Percentiles rank a stretch among this genome's conserved stretches.
These are phyloP conservation scores for Metschnikowia kunwiensis DNA, from an alignment of 805 yeast species.

Conservation along the genomic window DNA sequence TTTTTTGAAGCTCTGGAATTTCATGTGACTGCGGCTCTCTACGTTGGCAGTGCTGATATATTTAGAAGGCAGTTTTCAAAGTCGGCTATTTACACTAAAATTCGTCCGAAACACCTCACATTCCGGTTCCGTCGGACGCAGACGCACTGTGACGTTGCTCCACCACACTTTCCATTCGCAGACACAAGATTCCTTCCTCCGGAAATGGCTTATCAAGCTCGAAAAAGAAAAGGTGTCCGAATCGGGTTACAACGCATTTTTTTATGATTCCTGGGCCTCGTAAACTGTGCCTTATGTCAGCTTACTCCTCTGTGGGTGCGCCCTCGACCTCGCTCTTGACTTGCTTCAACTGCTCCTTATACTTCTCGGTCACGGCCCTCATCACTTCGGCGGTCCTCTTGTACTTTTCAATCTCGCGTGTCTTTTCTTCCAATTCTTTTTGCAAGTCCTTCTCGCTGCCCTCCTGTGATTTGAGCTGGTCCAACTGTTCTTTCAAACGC, in stretches of 20 bases:
- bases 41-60: too few relatives aligned
- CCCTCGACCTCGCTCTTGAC: slow-evolving; percentile 1
- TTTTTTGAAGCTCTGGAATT: too few relatives aligned
- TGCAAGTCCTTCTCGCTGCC: slow-evolving; percentile 2
- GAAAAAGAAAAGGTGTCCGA: too few relatives aligned
- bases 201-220: too few relatives aligned
- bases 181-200: too few relatives aligned
- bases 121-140: neutral
- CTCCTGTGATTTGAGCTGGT: slow-evolving; percentile 5
- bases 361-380: slow-evolving; percentile 4
- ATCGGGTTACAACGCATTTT: too few relatives aligned
- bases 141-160: neutral
- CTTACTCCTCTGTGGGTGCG: neutral
- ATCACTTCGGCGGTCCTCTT: slow-evolving; percentile 4
- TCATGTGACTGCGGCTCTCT: too few relatives aligned
- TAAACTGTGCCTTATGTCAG: neutral
- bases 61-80: too few relatives aligned
- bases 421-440: slow-evolving; percentile 7
- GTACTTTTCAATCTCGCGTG: slow-evolving; percentile 3
- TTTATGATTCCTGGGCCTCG: too few relatives aligned
- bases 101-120: too few relatives aligned
- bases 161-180: too few relatives aligned
- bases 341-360: slow-evolving; percentile 7
- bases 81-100: too few relatives aligned
- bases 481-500: slow-evolving; percentile 3